Conservation (phyloP, 768 basidiomycete species). For the Russula ochroleuca region DNA sequence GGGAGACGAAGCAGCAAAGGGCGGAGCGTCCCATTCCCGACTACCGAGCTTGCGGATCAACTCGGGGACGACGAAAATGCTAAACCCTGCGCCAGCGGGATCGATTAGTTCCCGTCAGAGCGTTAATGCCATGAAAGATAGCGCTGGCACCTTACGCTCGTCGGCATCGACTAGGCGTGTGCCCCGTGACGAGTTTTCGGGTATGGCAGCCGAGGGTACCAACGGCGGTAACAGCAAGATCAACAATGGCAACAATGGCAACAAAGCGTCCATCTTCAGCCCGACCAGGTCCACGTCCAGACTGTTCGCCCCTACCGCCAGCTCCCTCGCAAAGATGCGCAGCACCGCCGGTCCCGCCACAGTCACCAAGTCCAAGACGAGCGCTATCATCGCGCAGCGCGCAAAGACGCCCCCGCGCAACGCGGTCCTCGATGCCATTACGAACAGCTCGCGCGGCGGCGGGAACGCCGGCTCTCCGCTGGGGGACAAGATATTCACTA, state of each 20-base stretch:
- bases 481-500: slow-evolving; percentile 47
- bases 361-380: slow-evolving; percentile 17
- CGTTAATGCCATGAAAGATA: slow-evolving; percentile 23
- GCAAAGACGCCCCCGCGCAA: slow-evolving; percentile 23
- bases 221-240: neutral
- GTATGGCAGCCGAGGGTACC: neutral
- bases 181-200: neutral
- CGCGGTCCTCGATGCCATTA: slow-evolving; percentile 34
- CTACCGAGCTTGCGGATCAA: slow-evolving; percentile 10
- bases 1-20: slow-evolving; percentile 16
- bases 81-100: slow-evolving; percentile 15
- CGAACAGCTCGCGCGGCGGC: slow-evolving; percentile 34
- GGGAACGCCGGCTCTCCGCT: slow-evolving; percentile 25
- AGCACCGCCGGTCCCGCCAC: slow-evolving; percentile 16
- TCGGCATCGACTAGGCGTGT: neutral
- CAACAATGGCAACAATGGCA: neutral
- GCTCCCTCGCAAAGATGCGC: slow-evolving; percentile 26
- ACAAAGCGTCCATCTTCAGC: slow-evolving; percentile 24
- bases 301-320: slow-evolving; percentile 31
- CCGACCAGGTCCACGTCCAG: slow-evolving; percentile 26
- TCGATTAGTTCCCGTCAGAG: slow-evolving; percentile 19
- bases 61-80: slow-evolving; percentile 15
- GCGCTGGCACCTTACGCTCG: neutral
- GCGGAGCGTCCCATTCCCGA: slow-evolving; percentile 15
- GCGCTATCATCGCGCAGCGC: slow-evolving; percentile 19